These are phyloP conservation scores for Pyrenula massariospora DNA, from an alignment of 495 filamentous ascomycete genomes.

Conservation along the genomic window DNA sequence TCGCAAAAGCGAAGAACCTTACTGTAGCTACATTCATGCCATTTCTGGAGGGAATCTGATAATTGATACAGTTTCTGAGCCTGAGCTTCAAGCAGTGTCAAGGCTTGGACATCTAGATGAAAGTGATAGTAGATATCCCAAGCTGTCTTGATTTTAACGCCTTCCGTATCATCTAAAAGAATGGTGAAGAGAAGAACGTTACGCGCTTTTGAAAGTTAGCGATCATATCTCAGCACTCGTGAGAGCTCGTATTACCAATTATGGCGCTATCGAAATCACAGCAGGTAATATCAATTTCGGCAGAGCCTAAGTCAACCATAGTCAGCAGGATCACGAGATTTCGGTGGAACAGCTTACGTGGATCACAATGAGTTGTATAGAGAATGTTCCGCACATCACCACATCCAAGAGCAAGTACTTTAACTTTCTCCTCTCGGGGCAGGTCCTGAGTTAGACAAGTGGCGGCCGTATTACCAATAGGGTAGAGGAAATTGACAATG, in stretches of 20 bases:
- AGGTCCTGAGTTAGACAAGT: constrained; percentile 32
- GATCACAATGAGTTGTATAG: constrained; percentile 28
- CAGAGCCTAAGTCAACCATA: not conserved
- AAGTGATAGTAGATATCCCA: constrained; percentile 48
- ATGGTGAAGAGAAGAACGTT: constrained; percentile 39
- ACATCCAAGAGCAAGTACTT: constrained; percentile 40
- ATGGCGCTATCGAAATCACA: constrained; percentile 35
- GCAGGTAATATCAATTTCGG: constrained; percentile 25
- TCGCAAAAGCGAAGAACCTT: constrained; percentile 21
- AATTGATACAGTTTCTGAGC: constrained; percentile 22
- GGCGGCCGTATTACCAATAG: constrained; percentile 39
- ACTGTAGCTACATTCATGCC: constrained; percentile 23
- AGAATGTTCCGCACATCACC: constrained; percentile 39
- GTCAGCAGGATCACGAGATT: not conserved
- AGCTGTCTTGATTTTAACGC: constrained; percentile 12
- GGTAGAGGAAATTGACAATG: constrained; percentile 25
- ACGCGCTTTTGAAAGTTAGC: constrained; percentile 22
- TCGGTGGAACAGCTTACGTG: constrained; percentile 3
- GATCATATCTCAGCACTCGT: not conserved
- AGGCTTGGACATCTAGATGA: constrained; percentile 24
- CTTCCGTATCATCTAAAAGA: constrained; percentile 22
- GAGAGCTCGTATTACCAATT: constrained; percentile 23
- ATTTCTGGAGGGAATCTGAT: constrained; percentile 20
- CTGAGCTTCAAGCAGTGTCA: constrained; percentile 22
- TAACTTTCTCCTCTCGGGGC: constrained; percentile 29